Percentiles rank a stretch among this genome's conserved stretches.
Evolutionary conservation across 2,329 filamentous ascomycete species (phyloP).

Genomic region (Aspergillus sclerotialis): DNA sequence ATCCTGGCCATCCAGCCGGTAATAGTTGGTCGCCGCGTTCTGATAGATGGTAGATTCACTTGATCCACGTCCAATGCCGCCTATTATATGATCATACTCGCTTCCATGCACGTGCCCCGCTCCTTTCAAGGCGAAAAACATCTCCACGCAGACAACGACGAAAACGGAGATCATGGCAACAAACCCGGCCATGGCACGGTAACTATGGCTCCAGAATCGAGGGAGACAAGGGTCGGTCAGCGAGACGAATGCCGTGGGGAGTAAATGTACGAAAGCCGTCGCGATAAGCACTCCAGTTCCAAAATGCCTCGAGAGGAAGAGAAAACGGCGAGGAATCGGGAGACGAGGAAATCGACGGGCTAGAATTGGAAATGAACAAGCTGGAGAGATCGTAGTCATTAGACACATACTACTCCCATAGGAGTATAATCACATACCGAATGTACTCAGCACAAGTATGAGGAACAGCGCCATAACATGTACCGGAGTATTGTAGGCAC

Average conservation of each 20-base stretch:
- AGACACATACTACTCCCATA: too few species aligned
- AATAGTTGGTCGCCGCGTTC: slow-evolving; percentile 15
- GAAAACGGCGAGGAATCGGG: slow-evolving; percentile 51
- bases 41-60: slow-evolving; percentile 12
- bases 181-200: slow-evolving; percentile 70
- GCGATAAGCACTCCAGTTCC: slow-evolving; percentile 52
- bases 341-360: slow-evolving; percentile 54
- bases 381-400: slow-evolving; percentile 28
- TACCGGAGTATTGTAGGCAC: slow-evolving; percentile 56
- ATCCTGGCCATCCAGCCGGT: slow-evolving; percentile 12
- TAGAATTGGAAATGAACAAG: slow-evolving; percentile 56
- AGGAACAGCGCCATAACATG: slow-evolving; percentile 63
- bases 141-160: slow-evolving; percentile 77
- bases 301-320: slow-evolving; percentile 55
- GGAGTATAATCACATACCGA: slow-evolving; percentile 30
- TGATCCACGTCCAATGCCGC: slow-evolving; percentile 12
- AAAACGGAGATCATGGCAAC: slow-evolving; percentile 78
- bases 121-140: slow-evolving; percentile 71
- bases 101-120: slow-evolving; percentile 52
- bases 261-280: slow-evolving; percentile 53
- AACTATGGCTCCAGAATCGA: slow-evolving; percentile 70
- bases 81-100: slow-evolving; percentile 44
- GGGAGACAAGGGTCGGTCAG: slow-evolving; percentile 63
- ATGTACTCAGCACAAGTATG: slow-evolving; percentile 50
- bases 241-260: slow-evolving; percentile 56